These are phyloP conservation scores for Leishmania aethiopica DNA, from an alignment of 208 protist species.

Conservation along the genomic window DNA sequence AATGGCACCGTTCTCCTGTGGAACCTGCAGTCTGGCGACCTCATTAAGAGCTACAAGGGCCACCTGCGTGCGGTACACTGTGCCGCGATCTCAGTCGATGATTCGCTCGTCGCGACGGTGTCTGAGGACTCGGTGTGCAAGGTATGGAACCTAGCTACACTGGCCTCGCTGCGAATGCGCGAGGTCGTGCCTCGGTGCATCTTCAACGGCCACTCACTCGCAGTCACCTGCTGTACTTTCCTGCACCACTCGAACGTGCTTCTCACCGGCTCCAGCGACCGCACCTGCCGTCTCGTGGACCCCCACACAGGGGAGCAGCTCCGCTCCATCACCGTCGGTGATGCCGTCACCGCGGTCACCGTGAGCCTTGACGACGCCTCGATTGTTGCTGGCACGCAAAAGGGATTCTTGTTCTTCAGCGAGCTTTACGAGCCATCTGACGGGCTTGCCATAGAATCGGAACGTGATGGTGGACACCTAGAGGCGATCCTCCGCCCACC, in stretches of 20 bases:
- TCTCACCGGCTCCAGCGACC: slow-evolving; percentile 70
- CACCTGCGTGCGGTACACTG: slow-evolving; percentile 65
- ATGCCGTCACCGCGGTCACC: slow-evolving; percentile 54
- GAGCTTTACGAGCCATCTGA: slow-evolving; percentile 16
- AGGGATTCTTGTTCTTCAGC: slow-evolving; percentile 66
- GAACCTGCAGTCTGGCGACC: slow-evolving; percentile 68
- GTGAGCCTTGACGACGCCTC: slow-evolving; percentile 42
- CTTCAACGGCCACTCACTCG: slow-evolving; percentile 76
- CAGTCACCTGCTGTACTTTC: slow-evolving; percentile 68
- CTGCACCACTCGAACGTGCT: slow-evolving; percentile 49
- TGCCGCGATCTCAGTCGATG: slow-evolving; percentile 54
- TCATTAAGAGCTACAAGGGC: slow-evolving; percentile 61
- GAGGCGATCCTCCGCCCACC: slow-evolving; percentile 40
- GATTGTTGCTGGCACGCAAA: slow-evolving; percentile 55
- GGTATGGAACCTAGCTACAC: slow-evolving; percentile 57
- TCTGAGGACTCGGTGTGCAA: slow-evolving; percentile 82
- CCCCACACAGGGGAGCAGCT: slow-evolving; percentile 52
- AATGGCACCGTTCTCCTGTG: slow-evolving; percentile 76
- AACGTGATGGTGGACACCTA: slow-evolving; percentile 5
- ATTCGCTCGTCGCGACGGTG: slow-evolving; percentile 67
- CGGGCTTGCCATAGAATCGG: not conserved
- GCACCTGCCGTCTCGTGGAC: slow-evolving; percentile 76
- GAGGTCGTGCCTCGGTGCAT: slow-evolving; percentile 34
- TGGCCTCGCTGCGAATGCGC: slow-evolving; percentile 36
- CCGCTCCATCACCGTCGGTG: slow-evolving; percentile 55